Evolutionary conservation across 805 yeast species (phyloP).

Genomic region (Barnettozyma salicaria): DNA sequence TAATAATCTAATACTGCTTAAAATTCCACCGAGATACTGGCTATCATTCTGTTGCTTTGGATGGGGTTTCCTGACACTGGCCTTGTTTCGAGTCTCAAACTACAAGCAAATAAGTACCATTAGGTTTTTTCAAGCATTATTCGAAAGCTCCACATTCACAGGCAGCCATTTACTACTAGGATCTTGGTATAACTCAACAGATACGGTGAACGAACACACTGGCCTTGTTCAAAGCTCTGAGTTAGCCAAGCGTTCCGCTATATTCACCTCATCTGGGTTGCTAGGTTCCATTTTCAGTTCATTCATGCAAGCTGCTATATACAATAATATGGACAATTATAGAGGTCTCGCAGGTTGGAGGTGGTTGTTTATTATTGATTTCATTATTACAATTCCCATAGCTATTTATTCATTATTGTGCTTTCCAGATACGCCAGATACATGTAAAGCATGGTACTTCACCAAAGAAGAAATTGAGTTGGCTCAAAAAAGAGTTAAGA

Average conservation of each 20-base stretch:
- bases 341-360: conserved; percentile 55
- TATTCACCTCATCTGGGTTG: conserved; percentile 49
- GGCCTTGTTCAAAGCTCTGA: conserved; percentile 31
- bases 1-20: conserved; percentile 45
- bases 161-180: conserved; percentile 53
- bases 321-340: conserved; percentile 33
- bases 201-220: conserved; percentile 20
- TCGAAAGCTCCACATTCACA: conserved; percentile 51
- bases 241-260: conserved; percentile 44
- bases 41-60: conserved; percentile 45
- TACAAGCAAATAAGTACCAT: conserved; percentile 48
- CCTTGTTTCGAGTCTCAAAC: conserved; percentile 41
- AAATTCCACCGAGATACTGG: conserved; percentile 53
- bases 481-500: conserved; percentile 39
- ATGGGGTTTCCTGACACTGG: conserved; percentile 53
- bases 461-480: conserved; percentile 35
- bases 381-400: conserved; percentile 51
- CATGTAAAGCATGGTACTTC: conserved; percentile 37
- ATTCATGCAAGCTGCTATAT: conserved; percentile 52
- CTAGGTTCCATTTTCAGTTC: conserved; percentile 51
- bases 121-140: conserved; percentile 54
- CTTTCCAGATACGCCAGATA: conserved; percentile 56
- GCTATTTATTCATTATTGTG: conserved; percentile 49
- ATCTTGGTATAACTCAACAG: conserved; percentile 43
- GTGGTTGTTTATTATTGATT: conserved; percentile 64